A percentile compares a stretch with the other conserved stretches of the same genome.
Conservation (phyloP, 306 rosid species). For the Cucurbita pepo region DNA sequence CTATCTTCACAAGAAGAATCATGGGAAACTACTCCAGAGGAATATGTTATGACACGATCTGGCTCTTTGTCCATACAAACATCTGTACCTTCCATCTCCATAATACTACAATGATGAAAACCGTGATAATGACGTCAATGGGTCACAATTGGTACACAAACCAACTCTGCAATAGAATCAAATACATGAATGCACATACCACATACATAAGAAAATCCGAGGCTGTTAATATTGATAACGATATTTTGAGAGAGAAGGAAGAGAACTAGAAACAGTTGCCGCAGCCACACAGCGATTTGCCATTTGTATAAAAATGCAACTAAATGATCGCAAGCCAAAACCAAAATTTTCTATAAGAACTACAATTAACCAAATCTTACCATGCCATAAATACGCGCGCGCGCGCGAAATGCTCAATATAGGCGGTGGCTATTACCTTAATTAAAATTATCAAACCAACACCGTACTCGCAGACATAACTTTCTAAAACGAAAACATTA, state of each 20-base stretch:
- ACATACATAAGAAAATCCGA: not conserved
- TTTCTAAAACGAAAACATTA: not conserved
- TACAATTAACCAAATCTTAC: not conserved
- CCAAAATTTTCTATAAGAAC: not conserved
- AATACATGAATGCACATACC: not conserved
- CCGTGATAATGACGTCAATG: not conserved
- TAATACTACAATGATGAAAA: conserved; percentile 35
- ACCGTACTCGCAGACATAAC: not conserved
- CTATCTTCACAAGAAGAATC: conserved; percentile 36
- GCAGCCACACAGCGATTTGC: not conserved
- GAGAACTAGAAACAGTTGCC: not conserved
- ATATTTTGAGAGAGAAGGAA: not conserved
- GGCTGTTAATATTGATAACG: not conserved
- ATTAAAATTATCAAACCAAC: not conserved
- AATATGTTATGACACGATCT: conserved; percentile 46
- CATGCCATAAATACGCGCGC: not conserved
- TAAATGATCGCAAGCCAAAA: not conserved
- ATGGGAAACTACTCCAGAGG: conserved; percentile 33
- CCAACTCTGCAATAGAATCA: not conserved
- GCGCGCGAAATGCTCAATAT: not conserved
- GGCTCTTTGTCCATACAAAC: conserved; percentile 84
- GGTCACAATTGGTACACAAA: not conserved
- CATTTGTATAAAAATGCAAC: not conserved
- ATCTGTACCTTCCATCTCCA: conserved; percentile 69
- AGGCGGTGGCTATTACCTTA: not conserved